Base-by-base conservation (phyloP, 768 basidiomycete species). In the Neoboletus subvelutipes region DNA sequence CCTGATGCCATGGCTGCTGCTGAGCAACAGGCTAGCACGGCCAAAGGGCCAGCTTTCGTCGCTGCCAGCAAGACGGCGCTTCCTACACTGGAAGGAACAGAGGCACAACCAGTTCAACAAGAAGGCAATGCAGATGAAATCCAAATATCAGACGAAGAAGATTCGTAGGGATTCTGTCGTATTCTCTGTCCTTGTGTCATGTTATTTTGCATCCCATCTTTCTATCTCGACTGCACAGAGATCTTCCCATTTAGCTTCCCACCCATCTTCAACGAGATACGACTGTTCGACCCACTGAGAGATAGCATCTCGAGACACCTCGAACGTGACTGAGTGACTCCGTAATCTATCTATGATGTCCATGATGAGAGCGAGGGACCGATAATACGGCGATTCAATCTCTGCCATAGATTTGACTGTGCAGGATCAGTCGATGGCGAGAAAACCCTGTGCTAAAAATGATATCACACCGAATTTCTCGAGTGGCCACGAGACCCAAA, bases 1-100 rank as follows among this genome's bases (percentile, higher is more conserved):
- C 73, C 76, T 67, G 94, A 97, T 70, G 83, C 95, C 0, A 97
- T 98, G 95, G 90, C 92, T 5, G 86, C 87, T 34, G 88, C 85
- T 22, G 91, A 92, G 64, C 82, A 80, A 62, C 83, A 88, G 61
- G 82, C 82, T 22, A 78, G 75, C 13, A 79, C 74, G 3, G 70
- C 71, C 2, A 85, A 79, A 60, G 87, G 85, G 1, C 84, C 86
- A 3, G 80, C 85, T 37, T 96, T 95, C 66, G 91, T 94, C 54
- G 83, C 90, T 60, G 88, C 91, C 24, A 87, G 79, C 64, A 80
- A 79, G 66, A 80, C 81, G 5, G 75, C 71, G n/a, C 64, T 73
- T 51, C 69, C 71, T 46, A 67, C 71, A 13, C 71, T 74, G 28
- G 81, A 79, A 55, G 78, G 67, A 42, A 64, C 68, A n/a, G 75